Base-by-base conservation (phyloP, 2,329 filamentous ascomycete species). In the Curvularia lunata region DNA sequence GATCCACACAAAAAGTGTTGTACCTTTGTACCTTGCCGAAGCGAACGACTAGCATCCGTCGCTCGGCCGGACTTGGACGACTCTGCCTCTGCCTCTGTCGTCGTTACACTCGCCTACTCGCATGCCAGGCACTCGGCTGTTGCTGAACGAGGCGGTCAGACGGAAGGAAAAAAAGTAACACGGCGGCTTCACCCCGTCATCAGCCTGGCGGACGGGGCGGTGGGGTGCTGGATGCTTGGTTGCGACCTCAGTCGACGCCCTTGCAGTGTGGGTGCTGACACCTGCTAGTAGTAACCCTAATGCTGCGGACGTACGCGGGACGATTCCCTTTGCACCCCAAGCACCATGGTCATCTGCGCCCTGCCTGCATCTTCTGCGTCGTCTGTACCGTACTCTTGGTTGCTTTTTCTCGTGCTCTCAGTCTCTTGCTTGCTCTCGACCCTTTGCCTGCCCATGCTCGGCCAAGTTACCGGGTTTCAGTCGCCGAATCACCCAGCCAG, bases 21-120 rank as follows among this genome's bases (percentile, higher is more conserved):
- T 73, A 68, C 66, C 68, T 74, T 66, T 73, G 74, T 76, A 76
- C 74, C 74, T 76, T 76, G 65, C 74, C 64, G 74, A 75, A 76
- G 73, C 74, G 74, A 76, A 74, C 59, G 62, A 56, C 70, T 70
- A 73, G 63, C 66, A 69, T 63, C 66, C 62, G 64, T 63, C 28
- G 32, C 32, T 27, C 47, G 25, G 47, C 34, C 32, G 32, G 30
- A 49, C 30, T 40, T 49, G 30, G 23, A 38, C 42, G 27, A 23
- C 40, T 37, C 34, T 37, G 34, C 7, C 34, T 37, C 13, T 37
- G 13, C 12, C 6, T n/a, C 16, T n/a, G 34, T 37, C 34, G 34
- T 37, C 34, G 34, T 37, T 37, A 18, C 38, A 41, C 18, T 5
- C 7, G 18, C 18, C 19, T 12, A 41, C 19, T 8, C 19, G 1